Base-by-base conservation (phyloP, 2,329 filamentous ascomycete genomes). In the Oidium heveae region DNA sequence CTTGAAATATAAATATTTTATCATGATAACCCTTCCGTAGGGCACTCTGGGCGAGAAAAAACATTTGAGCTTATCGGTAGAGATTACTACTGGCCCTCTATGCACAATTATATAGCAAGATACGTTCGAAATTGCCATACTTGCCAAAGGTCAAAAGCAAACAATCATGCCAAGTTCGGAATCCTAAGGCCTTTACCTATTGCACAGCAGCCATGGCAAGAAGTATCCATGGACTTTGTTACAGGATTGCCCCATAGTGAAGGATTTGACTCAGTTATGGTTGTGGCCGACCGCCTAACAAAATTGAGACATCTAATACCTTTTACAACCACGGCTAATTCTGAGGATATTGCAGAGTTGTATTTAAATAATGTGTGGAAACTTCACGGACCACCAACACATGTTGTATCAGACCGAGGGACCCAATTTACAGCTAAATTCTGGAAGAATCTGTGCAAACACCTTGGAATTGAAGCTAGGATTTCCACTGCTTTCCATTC, bases 401-500 rank as follows among this genome's bases (percentile, higher is more conserved):
- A n/a, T 18, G 18, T 44, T 1, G 18, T 44, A n/a, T 44, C 16
- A 18, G 41, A 44, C 18, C 41, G 41, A 1, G 41, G 18, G 15
- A 15, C 41, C 9, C 16, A n/a, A 44, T 44, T 44, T 18, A 44
- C 41, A 18, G 16, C 41, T 6, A 44, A 44, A 18, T 20, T 44
- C 16, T 15, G 2, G 9, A 44, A 44, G 18, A 18, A 44, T 18
- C 18, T 44, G 16, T 15, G 15, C 16, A n/a, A 10, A 44, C 10
- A 15, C 10, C 18, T 44, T 10, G 16, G 15, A 18, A 44, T 44
- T 8, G 18, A 20, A 20, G 15, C 18, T 32, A 12, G 46, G 4
- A n/a, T 50, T 1, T 15, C 12, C 18, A 58, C 43, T n/a, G 33
- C 39, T 13, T 57, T 59, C 43, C 32, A 58, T 24, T 54, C 34